A percentile compares a stretch with the other conserved stretches of the same genome.
These are phyloP conservation scores for Puccinia triticina DNA, from an alignment of 1,284 basidiomycete genomes.

Conservation along the genomic window DNA sequence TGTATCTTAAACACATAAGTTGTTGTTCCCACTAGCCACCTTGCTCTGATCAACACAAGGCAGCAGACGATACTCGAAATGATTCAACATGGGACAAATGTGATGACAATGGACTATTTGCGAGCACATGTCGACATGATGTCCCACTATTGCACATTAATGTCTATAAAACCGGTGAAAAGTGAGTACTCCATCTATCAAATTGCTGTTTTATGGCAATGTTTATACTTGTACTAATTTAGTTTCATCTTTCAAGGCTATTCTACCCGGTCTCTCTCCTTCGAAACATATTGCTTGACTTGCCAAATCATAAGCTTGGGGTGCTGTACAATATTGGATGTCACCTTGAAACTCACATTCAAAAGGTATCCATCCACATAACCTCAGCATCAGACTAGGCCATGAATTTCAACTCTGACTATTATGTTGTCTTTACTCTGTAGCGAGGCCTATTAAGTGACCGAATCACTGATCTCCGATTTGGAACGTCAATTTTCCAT, in stretches of 20 bases:
- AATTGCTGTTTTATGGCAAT: no score
- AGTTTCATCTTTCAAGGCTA: not conserved
- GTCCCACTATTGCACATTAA: conserved; percentile 10
- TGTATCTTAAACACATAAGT: no score
- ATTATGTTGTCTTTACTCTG: no score
- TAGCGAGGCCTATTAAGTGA: conserved; percentile 5
- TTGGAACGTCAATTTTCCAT: conserved; percentile 23
- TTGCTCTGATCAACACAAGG: conserved; percentile 30
- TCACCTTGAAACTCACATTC: conserved; percentile 22
- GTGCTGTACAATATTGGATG: conserved; percentile 27
- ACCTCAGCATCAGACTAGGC: no score
- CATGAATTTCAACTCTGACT: no score
- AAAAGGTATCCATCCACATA: not conserved
- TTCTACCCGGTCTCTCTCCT: conserved; percentile 15
- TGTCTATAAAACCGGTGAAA: conserved; percentile 26
- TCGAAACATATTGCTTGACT: not conserved
- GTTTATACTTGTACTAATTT: no score
- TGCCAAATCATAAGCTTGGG: not conserved
- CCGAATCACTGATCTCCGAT: not conserved
- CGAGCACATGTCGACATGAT: conserved; percentile 20
- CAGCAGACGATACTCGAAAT: no score
- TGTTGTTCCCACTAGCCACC: not conserved
- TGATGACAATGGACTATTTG: conserved; percentile 24
- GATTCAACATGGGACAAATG: no score
- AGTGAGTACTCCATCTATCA: not conserved